Conservation (phyloP, 257 asterid species). For the Plantago elongata region DNA sequence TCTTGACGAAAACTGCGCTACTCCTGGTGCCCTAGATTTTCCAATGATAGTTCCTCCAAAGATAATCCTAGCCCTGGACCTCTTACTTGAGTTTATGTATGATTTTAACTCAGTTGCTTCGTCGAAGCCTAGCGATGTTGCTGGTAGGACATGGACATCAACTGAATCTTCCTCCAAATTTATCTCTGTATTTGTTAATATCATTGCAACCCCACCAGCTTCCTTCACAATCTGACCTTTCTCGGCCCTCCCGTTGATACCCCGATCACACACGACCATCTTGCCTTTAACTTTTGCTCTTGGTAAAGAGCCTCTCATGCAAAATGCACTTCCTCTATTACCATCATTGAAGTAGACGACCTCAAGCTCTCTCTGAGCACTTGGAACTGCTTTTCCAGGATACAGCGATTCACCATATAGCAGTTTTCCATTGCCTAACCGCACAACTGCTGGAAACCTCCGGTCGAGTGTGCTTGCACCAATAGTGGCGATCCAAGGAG, state of each 20-base stretch:
- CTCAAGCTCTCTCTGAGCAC: conserved; percentile 49
- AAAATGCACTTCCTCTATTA: conserved; percentile 55
- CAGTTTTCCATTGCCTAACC: conserved; percentile 51
- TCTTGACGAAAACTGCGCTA: conserved; percentile 85
- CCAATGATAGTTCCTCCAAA: conserved; percentile 68
- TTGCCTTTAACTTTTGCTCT: conserved; percentile 51
- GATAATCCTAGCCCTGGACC: conserved; percentile 59
- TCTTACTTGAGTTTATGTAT: conserved; percentile 49
- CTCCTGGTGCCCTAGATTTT: conserved; percentile 69
- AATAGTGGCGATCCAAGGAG: conserved; percentile 86
- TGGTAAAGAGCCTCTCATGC: conserved; percentile 72
- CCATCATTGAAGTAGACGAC: conserved; percentile 59
- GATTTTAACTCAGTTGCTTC: conserved; percentile 49
- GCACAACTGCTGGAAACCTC: conserved; percentile 67
- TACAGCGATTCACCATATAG: conserved; percentile 82
- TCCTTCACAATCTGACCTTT: conserved; percentile 81
- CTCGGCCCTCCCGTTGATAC: conserved; percentile 81
- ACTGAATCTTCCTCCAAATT: conserved; percentile 84
- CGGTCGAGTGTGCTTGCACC: conserved; percentile 89
- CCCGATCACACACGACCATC: conserved; percentile 83
- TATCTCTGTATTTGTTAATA: conserved; percentile 63
- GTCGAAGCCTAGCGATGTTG: conserved; percentile 62
- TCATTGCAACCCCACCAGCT: conserved; percentile 82
- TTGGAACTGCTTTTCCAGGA: conserved; percentile 44
- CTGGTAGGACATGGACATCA: conserved; percentile 78